phyloP scores from a whole-genome alignment of 2,329 filamentous ascomycete genomes.

The Aspergillus sp. region DNA sequence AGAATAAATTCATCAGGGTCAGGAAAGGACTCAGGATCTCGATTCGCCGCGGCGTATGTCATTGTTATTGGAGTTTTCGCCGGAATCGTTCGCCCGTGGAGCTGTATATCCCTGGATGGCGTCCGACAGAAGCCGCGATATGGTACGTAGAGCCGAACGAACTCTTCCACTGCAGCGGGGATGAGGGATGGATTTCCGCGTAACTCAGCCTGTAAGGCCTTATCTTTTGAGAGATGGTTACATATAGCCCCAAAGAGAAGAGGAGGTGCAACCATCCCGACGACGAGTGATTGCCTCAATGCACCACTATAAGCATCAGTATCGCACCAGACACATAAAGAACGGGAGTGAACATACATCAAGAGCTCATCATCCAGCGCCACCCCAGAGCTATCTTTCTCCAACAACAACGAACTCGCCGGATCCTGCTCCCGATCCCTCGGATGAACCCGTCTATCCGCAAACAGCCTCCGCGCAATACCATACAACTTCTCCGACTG shows the following conservation, averaged over 20 bases:
- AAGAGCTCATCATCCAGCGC: constrained; percentile 3
- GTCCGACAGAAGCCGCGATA: constrained; percentile 15
- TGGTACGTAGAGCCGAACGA: constrained; percentile 11
- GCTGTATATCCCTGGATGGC: not conserved
- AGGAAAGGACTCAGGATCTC: constrained; percentile 7
- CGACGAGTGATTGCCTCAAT: constrained; percentile 12
- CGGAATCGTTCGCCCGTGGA: constrained; percentile 2
- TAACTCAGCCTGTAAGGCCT: not conserved
- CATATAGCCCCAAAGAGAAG: constrained; percentile 12
- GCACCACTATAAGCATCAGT: not conserved
- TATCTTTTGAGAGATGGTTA: constrained; percentile 10
- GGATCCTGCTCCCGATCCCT: constrained; percentile 13
- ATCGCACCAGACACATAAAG: not conserved
- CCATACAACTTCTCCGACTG: constrained; percentile 9
- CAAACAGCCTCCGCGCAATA: constrained; percentile 9
- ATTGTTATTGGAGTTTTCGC: constrained; percentile 7
- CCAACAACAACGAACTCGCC: constrained; percentile 8
- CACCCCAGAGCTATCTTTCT: not conserved
- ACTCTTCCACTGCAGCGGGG: constrained; percentile 12
- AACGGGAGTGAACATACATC: not conserved
- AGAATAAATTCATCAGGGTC: constrained; percentile 9
- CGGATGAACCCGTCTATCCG: not conserved
- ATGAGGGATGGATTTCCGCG: constrained; percentile 5
- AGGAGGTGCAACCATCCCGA: constrained; percentile 14
- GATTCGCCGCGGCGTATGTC: constrained; percentile 14